Base-by-base conservation (phyloP, 1,284 basidiomycete genomes). In the Gymnopus androsaceus region DNA sequence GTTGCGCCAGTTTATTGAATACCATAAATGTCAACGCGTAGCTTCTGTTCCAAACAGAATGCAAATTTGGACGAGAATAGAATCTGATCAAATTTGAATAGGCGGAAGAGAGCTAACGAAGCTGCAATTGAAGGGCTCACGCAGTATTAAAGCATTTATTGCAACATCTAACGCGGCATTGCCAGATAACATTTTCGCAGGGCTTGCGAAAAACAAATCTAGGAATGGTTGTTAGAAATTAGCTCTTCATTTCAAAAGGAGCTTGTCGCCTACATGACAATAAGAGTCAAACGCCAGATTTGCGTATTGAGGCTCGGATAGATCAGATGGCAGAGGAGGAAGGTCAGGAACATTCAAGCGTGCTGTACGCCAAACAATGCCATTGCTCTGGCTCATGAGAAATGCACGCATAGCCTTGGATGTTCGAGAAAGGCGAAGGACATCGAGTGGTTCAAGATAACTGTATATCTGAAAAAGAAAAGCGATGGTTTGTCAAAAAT, bases 331-430 rank as follows among this genome's bases (percentile, higher is more conserved):
- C 25, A 58, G 42, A 41, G 57, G 53, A 8, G 57, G 57, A 40
- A 58, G 37, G 19, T 45, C 49, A 21, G 25, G 40, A 37, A 56
- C 27, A 28, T 58, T 58, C 9, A 12, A 40, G 23, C 52, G 40
- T 30, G 57, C 52, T n/a, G 40, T 40, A 25, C 57, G 49, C 72
- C 71, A 73, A 11, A 56, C 41, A n/a, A 73, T 52, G 14, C 44
- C 54, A 34, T 66, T 57, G 23, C 60, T 53, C 30, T 59, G 61
- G 33, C 59, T 58, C 59, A 69, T 54, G 21, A 73, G 59, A 11
- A 70, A 61, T 7, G 36, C 42, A 14, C 68, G 66, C 5, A 76
- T 51, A 3, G 60, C 48, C 54, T 70, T 69, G 31, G 61, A 66
- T 9, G 68, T 63, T 33, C 66, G 62, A 8, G 67, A 57, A 9